Conservation (phyloP, 2,329 filamentous ascomycete genomes). For the Metarhizium sp. region DNA sequence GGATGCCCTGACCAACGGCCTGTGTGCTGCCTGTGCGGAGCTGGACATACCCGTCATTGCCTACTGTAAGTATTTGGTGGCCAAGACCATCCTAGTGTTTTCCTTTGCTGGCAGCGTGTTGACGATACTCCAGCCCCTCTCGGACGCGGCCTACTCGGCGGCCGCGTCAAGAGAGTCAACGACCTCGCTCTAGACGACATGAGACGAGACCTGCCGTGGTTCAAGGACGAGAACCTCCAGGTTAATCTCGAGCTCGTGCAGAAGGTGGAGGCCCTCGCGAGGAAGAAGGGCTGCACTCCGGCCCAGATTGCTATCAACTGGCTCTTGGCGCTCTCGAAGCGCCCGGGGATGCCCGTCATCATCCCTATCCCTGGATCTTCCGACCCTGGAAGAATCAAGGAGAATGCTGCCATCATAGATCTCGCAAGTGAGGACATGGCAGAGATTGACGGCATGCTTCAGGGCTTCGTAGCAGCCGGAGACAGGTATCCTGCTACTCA, state of each 20-base stretch:
- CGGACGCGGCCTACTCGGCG: no score
- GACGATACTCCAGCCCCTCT: no score
- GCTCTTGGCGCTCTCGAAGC: slow-evolving; percentile 40
- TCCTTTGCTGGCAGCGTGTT: no score
- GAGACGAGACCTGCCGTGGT: no score
- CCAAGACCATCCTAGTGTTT: no score
- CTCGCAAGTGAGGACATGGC: no score
- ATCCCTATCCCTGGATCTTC: slow-evolving; percentile 61
- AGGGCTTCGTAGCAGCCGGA: slow-evolving; percentile 25
- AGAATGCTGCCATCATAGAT: no score
- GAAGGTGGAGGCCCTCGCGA: no score
- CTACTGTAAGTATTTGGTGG: no score
- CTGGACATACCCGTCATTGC: neutral
- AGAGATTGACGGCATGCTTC: no score
- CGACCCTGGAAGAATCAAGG: slow-evolving; percentile 37
- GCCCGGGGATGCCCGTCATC: slow-evolving; percentile 44
- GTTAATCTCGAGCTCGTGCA: slow-evolving; percentile 32
- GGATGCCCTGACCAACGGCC: neutral
- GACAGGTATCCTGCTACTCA: slow-evolving; percentile 33
- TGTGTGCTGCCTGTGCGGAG: neutral
- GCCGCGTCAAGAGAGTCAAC: neutral
- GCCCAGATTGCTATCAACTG: slow-evolving; percentile 58
- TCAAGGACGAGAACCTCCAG: neutral
- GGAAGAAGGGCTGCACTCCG: slow-evolving; percentile 43
- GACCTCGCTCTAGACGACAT: neutral